These are phyloP conservation scores for Fraxinus anomala DNA, from an alignment of 257 asterid species.

Conservation along the genomic window DNA sequence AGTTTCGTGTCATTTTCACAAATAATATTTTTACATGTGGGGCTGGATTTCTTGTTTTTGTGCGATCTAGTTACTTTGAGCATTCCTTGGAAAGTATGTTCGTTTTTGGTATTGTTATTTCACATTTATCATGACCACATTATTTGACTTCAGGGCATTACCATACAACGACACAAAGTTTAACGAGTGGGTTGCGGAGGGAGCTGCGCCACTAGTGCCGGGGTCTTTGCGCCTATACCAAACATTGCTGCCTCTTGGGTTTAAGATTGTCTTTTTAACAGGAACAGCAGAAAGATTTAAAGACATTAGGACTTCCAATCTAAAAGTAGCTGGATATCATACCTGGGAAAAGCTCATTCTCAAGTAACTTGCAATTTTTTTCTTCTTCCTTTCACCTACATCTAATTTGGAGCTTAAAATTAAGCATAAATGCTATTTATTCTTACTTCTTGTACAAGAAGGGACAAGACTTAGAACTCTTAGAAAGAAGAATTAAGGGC, in stretches of 20 bases:
- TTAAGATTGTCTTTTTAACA: slow-evolving; percentile 38
- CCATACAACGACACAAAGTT: slow-evolving; percentile 41
- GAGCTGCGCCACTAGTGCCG: slow-evolving; percentile 46
- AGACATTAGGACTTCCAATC: slow-evolving; percentile 29
- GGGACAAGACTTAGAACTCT: too few relatives aligned
- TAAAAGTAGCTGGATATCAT: slow-evolving; percentile 46
- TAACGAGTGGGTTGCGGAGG: slow-evolving; percentile 49
- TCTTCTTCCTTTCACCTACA: background rate
- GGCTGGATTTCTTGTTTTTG: too few relatives aligned
- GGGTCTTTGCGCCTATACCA: slow-evolving; percentile 37
- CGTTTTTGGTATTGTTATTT: background rate
- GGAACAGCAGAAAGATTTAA: slow-evolving; percentile 36
- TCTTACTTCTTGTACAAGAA: too few relatives aligned
- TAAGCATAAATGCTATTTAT: too few relatives aligned
- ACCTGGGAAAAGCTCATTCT: slow-evolving; percentile 49
- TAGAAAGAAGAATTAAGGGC: too few relatives aligned
- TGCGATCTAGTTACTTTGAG: background rate
- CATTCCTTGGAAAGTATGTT: background rate
- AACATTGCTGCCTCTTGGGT: slow-evolving; percentile 29
- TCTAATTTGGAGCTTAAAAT: too few relatives aligned
- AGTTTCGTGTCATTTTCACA: too few relatives aligned
- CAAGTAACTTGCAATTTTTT: slow-evolving; percentile 32
- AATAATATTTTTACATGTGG: too few relatives aligned
- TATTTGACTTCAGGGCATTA: slow-evolving; percentile 33
- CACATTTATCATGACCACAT: background rate